Evolutionary conservation across 768 basidiomycete species (phyloP).

Genomic region (Hericium rajendrae): DNA sequence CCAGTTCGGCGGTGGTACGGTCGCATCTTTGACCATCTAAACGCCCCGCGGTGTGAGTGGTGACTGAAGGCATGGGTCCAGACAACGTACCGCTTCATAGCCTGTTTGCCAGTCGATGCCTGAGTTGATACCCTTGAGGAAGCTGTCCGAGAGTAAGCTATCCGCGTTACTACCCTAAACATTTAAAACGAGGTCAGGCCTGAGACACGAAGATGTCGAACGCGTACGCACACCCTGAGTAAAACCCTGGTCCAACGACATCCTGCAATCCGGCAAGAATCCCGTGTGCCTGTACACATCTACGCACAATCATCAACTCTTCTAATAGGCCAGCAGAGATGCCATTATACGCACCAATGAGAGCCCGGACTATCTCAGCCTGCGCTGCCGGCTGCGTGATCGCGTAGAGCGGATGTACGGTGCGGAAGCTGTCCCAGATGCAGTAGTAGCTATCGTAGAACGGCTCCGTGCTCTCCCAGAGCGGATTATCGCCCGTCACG

Average conservation of each 20-base stretch:
- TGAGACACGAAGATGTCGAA: too few species aligned
- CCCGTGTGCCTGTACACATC: neutral
- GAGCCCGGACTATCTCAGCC: neutral
- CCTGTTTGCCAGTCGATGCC: neutral
- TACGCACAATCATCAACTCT: neutral
- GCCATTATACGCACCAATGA: neutral
- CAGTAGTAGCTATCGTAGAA: neutral
- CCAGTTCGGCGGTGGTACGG: neutral
- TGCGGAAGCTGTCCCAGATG: neutral
- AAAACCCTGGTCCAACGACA: neutral
- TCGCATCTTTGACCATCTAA: neutral
- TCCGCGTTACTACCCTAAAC: neutral
- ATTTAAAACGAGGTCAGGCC: neutral
- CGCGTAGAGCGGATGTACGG: neutral
- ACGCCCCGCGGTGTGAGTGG: too few species aligned
- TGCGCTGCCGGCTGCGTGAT: neutral
- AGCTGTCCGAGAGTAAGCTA: neutral
- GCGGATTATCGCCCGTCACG: neutral
- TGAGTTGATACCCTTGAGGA: neutral
- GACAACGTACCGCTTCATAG: neutral
- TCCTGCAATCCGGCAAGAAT: neutral
- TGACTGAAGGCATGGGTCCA: too few species aligned
- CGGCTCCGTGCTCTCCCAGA: neutral
- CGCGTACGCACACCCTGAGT: neutral
- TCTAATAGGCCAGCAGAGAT: neutral